These are phyloP conservation scores for Epicoccum sorghinum DNA, from an alignment of 2,329 filamentous ascomycete species.

Conservation along the genomic window DNA sequence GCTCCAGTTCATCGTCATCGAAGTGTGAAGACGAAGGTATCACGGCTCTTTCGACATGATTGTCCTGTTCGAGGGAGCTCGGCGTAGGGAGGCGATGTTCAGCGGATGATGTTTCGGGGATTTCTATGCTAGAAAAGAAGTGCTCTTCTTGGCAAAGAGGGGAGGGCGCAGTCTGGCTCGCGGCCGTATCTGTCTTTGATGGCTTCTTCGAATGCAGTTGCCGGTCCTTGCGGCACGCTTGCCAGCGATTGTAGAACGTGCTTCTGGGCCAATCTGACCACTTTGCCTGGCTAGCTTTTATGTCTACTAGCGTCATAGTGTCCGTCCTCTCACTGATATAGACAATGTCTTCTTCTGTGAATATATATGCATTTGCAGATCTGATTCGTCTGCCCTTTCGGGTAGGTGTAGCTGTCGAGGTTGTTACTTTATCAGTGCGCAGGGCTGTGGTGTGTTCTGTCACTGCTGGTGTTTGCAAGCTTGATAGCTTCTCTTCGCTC, in stretches of 20 bases:
- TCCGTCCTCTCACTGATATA: slow-evolving; percentile 43
- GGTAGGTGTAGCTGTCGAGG: not conserved
- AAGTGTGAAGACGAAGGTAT: slow-evolving; percentile 29
- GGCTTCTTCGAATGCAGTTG: slow-evolving; percentile 11
- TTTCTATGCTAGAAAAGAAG: slow-evolving; percentile 12
- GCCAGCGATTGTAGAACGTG: slow-evolving; percentile 26
- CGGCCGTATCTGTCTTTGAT: not conserved
- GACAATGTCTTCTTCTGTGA: slow-evolving; percentile 42
- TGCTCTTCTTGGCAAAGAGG: slow-evolving; percentile 2
- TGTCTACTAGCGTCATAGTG: slow-evolving; percentile 33
- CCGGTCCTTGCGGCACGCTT: slow-evolving; percentile 16
- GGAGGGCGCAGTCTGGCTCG: not conserved
- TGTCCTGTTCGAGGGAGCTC: slow-evolving; percentile 29
- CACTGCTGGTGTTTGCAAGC: not conserved
- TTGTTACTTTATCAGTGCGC: not conserved
- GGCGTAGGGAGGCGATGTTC: slow-evolving; percentile 39
- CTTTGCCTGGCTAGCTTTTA: slow-evolving; percentile 25
- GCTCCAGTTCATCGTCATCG: slow-evolving; percentile 36
- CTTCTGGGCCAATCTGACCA: slow-evolving; percentile 28
- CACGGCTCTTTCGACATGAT: not conserved
- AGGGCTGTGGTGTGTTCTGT: too few relatives aligned
- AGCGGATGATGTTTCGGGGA: slow-evolving; percentile 4
- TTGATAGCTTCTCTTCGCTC: not conserved
- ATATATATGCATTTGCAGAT: slow-evolving; percentile 21
- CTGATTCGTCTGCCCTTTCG: not conserved